phyloP scores from a whole-genome alignment of 305 asterid species.

The Fraxinus sp. region DNA sequence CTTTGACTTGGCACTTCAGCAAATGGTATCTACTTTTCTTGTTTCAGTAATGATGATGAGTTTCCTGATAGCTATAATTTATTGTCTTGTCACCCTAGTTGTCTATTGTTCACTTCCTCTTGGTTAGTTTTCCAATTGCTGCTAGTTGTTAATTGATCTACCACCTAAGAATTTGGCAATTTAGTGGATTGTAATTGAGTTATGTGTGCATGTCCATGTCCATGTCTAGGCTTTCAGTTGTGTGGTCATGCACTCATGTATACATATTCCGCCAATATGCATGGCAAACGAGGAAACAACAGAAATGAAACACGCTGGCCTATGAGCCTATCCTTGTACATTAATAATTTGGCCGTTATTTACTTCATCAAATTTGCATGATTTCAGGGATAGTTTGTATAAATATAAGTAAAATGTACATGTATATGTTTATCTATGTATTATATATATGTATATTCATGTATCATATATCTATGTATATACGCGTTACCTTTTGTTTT shows the following conservation, averaged over 20 bases:
- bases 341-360: not conserved
- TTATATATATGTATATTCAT: no score
- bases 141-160: slow-evolving; percentile 16
- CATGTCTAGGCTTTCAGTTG: slow-evolving; percentile 6
- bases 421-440: not conserved
- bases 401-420: not conserved
- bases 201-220: not conserved
- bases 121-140: slow-evolving; percentile 17
- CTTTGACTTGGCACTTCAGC: slow-evolving; percentile 80
- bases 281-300: not conserved
- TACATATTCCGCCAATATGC: not conserved
- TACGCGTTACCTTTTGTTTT: not conserved
- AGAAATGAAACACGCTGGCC: not conserved
- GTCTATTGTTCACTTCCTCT: slow-evolving; percentile 16
- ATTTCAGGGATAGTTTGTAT: slow-evolving; percentile 2
- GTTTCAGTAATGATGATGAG: slow-evolving; percentile 11
- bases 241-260: not conserved
- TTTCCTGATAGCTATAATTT: slow-evolving; percentile 6
- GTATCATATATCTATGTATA: not conserved
- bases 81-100: slow-evolving; percentile 13
- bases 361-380: not conserved
- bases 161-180: slow-evolving; percentile 9
- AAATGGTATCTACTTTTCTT: slow-evolving; percentile 58
- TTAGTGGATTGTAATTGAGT: slow-evolving; percentile 1
- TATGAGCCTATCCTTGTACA: not conserved